Conservation (phyloP, 1,139 yeast species). For the Yamadazyma conglobata region DNA sequence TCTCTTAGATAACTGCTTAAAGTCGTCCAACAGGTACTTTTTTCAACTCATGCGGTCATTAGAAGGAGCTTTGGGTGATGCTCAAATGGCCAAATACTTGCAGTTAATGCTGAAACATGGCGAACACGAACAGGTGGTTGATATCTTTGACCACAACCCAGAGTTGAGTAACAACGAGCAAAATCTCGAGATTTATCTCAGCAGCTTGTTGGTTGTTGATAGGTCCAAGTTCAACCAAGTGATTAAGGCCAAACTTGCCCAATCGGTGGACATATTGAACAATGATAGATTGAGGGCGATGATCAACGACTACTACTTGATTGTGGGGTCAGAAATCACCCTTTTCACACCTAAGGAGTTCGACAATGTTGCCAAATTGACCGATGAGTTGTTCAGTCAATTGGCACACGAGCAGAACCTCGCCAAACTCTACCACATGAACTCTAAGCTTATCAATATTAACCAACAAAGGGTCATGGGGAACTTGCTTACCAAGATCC, state of each 20-base stretch:
- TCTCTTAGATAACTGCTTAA: constrained; percentile 5
- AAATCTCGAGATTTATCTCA: constrained; percentile 6
- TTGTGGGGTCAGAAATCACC: constrained; percentile 2
- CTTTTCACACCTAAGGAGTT: constrained; percentile 4
- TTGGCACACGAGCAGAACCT: constrained; percentile 9
- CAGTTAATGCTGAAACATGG: constrained; percentile 8
- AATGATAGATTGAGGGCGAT: constrained; percentile 7
- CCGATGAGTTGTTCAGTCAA: constrained; percentile 9
- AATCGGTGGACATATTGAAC: constrained; percentile 11
- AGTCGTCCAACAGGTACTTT: constrained; percentile 13
- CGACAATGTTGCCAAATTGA: constrained; percentile 4
- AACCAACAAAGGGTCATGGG: constrained; percentile 13
- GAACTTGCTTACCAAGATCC: constrained; percentile 10
- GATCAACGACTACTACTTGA: constrained; percentile 10
- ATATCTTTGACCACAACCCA: constrained; percentile 4
- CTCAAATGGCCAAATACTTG: constrained; percentile 8
- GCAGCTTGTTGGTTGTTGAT: constrained; percentile 15
- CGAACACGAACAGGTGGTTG: constrained; percentile 7
- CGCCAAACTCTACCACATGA: constrained; percentile 4
- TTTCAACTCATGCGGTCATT: constrained; percentile 7
- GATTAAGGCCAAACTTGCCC: constrained; percentile 8
- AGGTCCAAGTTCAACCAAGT: constrained; percentile 13
- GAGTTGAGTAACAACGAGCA: constrained; percentile 2
- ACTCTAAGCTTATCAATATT: constrained; percentile 7
- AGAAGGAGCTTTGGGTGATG: constrained; percentile 1